A percentile compares a stretch with the other conserved stretches of the same genome.
phyloP scores from a whole-genome alignment of 257 asterid species.

The Solanum tacnaense region DNA sequence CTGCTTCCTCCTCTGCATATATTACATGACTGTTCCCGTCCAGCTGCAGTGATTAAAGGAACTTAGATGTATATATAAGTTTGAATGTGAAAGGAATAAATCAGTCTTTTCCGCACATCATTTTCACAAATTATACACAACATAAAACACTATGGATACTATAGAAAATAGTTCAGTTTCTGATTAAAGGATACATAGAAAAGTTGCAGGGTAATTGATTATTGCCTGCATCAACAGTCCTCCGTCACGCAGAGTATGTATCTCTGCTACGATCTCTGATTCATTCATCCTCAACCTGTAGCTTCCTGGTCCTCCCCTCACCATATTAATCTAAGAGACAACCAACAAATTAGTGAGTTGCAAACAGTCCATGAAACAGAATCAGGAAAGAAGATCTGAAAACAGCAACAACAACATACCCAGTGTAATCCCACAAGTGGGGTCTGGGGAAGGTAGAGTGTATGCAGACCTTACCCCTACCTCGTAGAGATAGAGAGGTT shows the following conservation, averaged over 20 bases:
- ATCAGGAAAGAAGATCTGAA: not conserved
- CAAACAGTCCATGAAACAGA: not conserved
- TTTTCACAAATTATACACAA: not conserved
- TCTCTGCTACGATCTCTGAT: slow-evolving; percentile 89
- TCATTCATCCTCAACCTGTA: slow-evolving; percentile 73
- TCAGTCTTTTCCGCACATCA: not conserved
- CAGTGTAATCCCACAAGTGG: not conserved
- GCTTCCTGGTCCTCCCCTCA: slow-evolving; percentile 56
- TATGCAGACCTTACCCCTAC: not conserved
- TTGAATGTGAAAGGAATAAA: not conserved
- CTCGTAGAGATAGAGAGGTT: not conserved
- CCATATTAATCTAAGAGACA: slow-evolving; percentile 47
- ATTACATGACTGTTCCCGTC: slow-evolving; percentile 91
- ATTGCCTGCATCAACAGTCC: slow-evolving; percentile 97
- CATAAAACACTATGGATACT: not conserved
- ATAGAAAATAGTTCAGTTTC: not conserved
- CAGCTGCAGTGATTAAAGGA: slow-evolving; percentile 42
- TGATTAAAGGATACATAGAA: not conserved
- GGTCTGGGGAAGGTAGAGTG: not conserved
- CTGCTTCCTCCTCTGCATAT: slow-evolving; percentile 99
- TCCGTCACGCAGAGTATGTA: slow-evolving; percentile 97
- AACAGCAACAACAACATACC: not conserved
- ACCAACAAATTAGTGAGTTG: not conserved
- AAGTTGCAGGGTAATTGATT: slow-evolving; percentile 1
- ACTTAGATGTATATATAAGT: not conserved